Conservation (phyloP, 2,329 filamentous ascomycete species). For the Ilyonectria robusta region DNA sequence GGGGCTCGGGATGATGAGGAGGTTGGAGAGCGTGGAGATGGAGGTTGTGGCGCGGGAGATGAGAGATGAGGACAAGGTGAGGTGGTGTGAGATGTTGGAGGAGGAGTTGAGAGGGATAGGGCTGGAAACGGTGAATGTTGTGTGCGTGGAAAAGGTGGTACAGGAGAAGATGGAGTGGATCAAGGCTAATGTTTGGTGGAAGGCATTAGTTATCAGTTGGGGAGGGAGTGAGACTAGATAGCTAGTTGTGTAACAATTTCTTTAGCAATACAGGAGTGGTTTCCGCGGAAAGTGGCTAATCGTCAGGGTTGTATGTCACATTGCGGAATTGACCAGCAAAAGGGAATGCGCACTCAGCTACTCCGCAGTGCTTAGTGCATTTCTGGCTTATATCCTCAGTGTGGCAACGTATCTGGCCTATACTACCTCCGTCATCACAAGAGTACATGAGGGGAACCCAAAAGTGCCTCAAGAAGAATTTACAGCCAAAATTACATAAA, state of each 20-base stretch:
- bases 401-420: not conserved
- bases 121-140: conserved; percentile 34
- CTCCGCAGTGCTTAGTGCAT: not conserved
- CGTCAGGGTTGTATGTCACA: not conserved
- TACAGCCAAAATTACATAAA: not conserved
- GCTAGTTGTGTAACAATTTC: not conserved
- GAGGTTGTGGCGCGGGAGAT: conserved; percentile 54
- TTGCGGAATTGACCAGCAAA: not conserved
- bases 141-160: conserved; percentile 43
- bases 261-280: not conserved
- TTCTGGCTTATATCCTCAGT: not conserved
- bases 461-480: not conserved
- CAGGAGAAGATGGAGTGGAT: conserved; percentile 42
- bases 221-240: not conserved
- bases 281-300: not conserved
- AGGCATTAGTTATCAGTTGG: conserved; percentile 1
- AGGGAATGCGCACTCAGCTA: not conserved
- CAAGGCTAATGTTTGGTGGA: conserved; percentile 36
- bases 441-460: not conserved
- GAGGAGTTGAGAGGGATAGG: conserved; percentile 43
- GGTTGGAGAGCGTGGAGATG: conserved; percentile 56
- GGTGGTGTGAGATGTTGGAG: conserved; percentile 54
- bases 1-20: conserved; percentile 50
- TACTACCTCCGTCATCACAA: not conserved
- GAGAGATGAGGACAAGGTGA: conserved; percentile 50